Evolutionary conservation across 768 basidiomycete species (phyloP), one percentile per base, ranked within the genome.

Genomic region (Macrolepiota albuminosa): DNA sequence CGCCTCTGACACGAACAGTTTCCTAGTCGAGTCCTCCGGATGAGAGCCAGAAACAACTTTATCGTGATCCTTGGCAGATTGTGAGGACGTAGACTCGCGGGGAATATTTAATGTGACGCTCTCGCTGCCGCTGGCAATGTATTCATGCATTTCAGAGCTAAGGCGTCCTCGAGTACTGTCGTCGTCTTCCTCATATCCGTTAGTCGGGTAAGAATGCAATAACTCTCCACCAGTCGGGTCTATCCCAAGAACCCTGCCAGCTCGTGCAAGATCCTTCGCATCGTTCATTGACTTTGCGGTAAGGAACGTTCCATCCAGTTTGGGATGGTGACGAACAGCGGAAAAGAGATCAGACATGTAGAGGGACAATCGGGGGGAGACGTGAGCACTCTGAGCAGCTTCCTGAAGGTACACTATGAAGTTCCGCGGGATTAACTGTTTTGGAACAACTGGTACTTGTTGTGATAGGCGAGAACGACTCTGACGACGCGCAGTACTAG

Each of bases 271-370:
- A n/a, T 78, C 84, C 63, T 85, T 80, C 9, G 84, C 87, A 63
- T 92, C 89, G 58, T 76, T 75, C 61, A 81, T 78, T 0, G 87
- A 80, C 39, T 78, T 80, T 21, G 77, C 79, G 1, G 85, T 89
- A 26, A 93, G 77, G 57, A 91, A 73, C 62, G 81, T 84, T 16
- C 81, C 87, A 60, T 93, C 91, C 18, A 93, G 72, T 51, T 81
- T 77, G 0, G 84, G 81, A 66, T 87, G 84, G 65, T 92, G 88
- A 7, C 91, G 83, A 26, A 85, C 80, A 3, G 91, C 90, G 31
- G 85, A 79, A 61, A 93, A 87, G 11, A 92, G 74, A 68, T 92
- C 89, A 10, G 84, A 78, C 7, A 89, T 75, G 66, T 92, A 93
- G n/a, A 86, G 72, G 7, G 73, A 72, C 8, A 93, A 77, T 2